These are phyloP conservation scores for Hyaloperonospora brassicae DNA, from an alignment of 352 stramenopile genomes.

Conservation along the genomic window DNA sequence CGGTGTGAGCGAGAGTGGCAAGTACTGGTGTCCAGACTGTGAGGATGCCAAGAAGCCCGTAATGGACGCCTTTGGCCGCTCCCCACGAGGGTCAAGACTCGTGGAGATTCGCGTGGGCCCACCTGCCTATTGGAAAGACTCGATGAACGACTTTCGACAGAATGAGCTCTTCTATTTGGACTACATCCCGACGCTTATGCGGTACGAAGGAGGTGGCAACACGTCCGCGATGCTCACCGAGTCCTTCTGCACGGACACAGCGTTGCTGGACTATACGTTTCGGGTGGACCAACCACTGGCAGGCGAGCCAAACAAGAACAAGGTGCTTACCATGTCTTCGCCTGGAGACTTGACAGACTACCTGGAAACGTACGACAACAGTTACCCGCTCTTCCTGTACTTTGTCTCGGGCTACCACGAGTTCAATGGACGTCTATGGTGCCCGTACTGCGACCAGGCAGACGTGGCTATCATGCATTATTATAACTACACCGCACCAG, in stretches of 20 bases:
- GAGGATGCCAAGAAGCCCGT: constrained; percentile 58
- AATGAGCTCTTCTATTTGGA: constrained; percentile 79
- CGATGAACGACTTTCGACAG: constrained; percentile 75
- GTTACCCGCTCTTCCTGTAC: constrained; percentile 68
- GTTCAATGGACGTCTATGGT: constrained; percentile 77
- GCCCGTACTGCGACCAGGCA: constrained; percentile 65
- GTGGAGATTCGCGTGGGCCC: constrained; percentile 66
- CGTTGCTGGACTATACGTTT: constrained; percentile 65
- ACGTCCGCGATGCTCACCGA: constrained; percentile 67
- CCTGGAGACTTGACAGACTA: constrained; percentile 43
- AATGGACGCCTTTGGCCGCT: constrained; percentile 61
- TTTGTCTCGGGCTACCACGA: constrained; percentile 65
- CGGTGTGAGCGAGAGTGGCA: constrained; percentile 49
- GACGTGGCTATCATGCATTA: constrained; percentile 70
- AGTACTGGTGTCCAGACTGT: constrained; percentile 80
- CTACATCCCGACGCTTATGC: constrained; percentile 65
- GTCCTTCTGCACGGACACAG: constrained; percentile 50
- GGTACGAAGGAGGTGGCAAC: constrained; percentile 67
- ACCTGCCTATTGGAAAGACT: constrained; percentile 52
- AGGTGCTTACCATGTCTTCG: constrained; percentile 47
- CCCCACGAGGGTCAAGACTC: constrained; percentile 48
- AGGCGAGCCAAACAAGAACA: constrained; percentile 41
- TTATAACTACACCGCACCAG: constrained; percentile 65
- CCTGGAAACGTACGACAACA: constrained; percentile 55
- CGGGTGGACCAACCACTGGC: constrained; percentile 43